Conservation (phyloP, 2,329 filamentous ascomycete species). For the Xylariaceae sp. region DNA sequence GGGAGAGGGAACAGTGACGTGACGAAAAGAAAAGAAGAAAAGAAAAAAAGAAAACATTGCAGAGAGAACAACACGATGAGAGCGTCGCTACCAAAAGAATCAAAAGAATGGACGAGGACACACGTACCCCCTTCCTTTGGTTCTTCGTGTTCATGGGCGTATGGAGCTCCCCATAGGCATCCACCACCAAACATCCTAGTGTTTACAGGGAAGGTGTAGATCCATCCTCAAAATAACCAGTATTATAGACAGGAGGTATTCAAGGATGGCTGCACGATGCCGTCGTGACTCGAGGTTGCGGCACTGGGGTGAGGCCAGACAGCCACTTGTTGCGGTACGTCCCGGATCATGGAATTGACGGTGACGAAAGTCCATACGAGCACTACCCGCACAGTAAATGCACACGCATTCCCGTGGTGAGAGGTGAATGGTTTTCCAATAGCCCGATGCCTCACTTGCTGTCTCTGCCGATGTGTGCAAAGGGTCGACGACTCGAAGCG, state of each 20-base stretch:
- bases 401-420: not conserved
- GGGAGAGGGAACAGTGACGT: not conserved
- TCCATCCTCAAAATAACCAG: not conserved
- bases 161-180: not conserved
- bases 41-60: not conserved
- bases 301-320: not conserved
- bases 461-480: not conserved
- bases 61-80: constrained; percentile 3
- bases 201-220: not conserved
- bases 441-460: not conserved
- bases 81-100: constrained; percentile 1
- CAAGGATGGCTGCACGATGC: not conserved
- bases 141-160: constrained; percentile 3
- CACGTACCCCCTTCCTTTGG: not conserved
- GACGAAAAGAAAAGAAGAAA: not conserved
- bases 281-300: constrained; percentile 1
- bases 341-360: not conserved
- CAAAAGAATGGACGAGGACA: not conserved
- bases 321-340: not conserved
- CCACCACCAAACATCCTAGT: not conserved
- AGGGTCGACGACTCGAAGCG: not conserved
- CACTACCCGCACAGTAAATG: not conserved
- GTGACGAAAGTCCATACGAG: not conserved
- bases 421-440: not conserved
- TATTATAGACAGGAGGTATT: not conserved